These are phyloP conservation scores for Phalaenopsis equestris DNA, from an alignment of 106 monocot species.

Conservation along the genomic window DNA sequence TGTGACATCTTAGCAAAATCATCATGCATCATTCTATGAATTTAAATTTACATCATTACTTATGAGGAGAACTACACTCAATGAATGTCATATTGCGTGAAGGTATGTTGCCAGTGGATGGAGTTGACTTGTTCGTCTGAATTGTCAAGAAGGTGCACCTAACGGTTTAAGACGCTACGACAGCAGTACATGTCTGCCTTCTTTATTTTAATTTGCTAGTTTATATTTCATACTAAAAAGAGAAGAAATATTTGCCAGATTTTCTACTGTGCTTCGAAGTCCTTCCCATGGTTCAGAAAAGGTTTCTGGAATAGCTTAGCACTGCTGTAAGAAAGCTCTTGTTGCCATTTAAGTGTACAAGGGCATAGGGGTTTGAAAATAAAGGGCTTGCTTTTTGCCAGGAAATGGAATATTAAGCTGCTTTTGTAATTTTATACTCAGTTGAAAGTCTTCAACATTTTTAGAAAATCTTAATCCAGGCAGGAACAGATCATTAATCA, in stretches of 20 bases:
- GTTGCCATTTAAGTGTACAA: neutral
- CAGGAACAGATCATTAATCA: too few species aligned
- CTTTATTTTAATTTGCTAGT: neutral
- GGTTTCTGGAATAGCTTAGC: neutral
- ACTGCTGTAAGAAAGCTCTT: neutral
- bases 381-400: neutral
- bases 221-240: neutral
- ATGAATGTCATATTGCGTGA: neutral
- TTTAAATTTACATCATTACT: neutral
- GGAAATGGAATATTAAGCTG: neutral
- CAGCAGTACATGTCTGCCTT: neutral
- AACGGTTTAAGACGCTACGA: neutral
- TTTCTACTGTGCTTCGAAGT: neutral
- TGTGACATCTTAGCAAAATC: neutral
- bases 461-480: too few species aligned
- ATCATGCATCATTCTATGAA: neutral
- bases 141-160: neutral
- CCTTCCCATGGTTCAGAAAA: neutral
- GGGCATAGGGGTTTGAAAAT: neutral
- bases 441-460: too few species aligned
- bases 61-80: neutral
- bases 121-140: neutral
- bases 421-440: neutral
- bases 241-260: neutral
- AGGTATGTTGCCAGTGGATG: conserved; percentile 5